Evolutionary conservation across 352 stramenopile genomes (phyloP).

Genomic region (Phytophthora idaei): DNA sequence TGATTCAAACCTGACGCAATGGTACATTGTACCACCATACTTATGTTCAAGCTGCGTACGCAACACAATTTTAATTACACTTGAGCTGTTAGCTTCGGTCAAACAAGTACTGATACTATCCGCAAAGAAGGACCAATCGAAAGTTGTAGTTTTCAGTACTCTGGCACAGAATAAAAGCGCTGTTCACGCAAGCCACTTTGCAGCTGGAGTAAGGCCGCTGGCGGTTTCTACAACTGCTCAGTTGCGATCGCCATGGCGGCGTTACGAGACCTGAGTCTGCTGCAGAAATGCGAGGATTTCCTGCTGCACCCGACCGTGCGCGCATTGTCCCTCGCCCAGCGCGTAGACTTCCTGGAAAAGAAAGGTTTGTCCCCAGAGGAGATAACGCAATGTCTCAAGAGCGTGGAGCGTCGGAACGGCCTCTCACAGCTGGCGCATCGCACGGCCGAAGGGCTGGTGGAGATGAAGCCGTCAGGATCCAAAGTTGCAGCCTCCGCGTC

Average conservation of each 20-base stretch:
- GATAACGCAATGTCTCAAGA: slow-evolving; percentile 68
- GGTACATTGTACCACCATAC: slow-evolving; percentile 4
- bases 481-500: slow-evolving; percentile 10
- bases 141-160: slow-evolving; percentile 2
- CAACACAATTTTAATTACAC: not conserved
- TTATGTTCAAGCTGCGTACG: not conserved
- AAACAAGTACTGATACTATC: not conserved
- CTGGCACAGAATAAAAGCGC: not conserved
- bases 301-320: slow-evolving; percentile 70
- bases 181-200: slow-evolving; percentile 27
- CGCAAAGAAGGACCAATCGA: not conserved
- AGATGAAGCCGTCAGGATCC: slow-evolving; percentile 1
- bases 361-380: slow-evolving; percentile 73
- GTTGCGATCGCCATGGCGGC: slow-evolving; percentile 24
- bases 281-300: slow-evolving; percentile 73
- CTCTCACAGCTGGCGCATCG: slow-evolving; percentile 44
- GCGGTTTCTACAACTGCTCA: not conserved
- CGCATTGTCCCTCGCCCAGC: slow-evolving; percentile 65
- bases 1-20: not conserved
- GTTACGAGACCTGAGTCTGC: slow-evolving; percentile 35
- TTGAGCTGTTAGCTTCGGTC: not conserved
- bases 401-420: slow-evolving; percentile 58
- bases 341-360: slow-evolving; percentile 77
- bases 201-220: not conserved
- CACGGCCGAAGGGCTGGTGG: slow-evolving; percentile 11